Evolutionary conservation across 75 land plant species (phyloP), one percentile per base, ranked within the genome.

Genomic region (Cupressus sempervirens): DNA sequence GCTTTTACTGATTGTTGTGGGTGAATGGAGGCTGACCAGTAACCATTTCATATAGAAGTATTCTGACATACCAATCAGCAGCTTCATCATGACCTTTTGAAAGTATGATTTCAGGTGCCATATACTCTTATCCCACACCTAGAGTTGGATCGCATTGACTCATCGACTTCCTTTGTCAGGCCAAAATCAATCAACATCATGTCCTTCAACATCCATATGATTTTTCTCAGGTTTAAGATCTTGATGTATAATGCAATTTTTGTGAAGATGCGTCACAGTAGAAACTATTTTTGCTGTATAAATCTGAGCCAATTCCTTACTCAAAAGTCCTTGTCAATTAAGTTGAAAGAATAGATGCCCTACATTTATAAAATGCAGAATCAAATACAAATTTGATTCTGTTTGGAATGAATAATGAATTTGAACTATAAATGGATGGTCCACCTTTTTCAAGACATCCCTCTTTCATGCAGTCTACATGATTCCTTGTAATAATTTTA

Each of bases 261-360:
- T 88, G 84, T 98, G 99, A 65, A 98, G 98, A 85, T 98, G 98
- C 36, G 95, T 89, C 62, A 98, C 99, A 36, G 99, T 98, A 83
- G 94, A 93, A 41, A 98, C 98, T 84, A 98, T 96, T 89, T 98
- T 98, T 40, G 99, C 99, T n/a, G 97, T 86, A 84, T 96, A 96
- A 34, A 98, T 84, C 56, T 97, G 94, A 30, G 96, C 95, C 79
- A 96, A 85, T 80, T 98, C 98, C 92, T 98, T 98, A 80, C 99
- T 95, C 88, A 98, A 98, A 9, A 93, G 88, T 45, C 97, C 98
- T 9, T 98, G 98, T 74, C 90, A 90, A 81, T 96, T 93, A 32
- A 98, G 99, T 87, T 98, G 99, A 76, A 98, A 98, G 83, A 98
- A 98, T 32, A 98, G 93, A 86, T 98, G 99, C 7, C 99, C 99